phyloP scores from a whole-genome alignment of 2,329 filamentous ascomycete species.

The Penicillium griseofulvum region DNA sequence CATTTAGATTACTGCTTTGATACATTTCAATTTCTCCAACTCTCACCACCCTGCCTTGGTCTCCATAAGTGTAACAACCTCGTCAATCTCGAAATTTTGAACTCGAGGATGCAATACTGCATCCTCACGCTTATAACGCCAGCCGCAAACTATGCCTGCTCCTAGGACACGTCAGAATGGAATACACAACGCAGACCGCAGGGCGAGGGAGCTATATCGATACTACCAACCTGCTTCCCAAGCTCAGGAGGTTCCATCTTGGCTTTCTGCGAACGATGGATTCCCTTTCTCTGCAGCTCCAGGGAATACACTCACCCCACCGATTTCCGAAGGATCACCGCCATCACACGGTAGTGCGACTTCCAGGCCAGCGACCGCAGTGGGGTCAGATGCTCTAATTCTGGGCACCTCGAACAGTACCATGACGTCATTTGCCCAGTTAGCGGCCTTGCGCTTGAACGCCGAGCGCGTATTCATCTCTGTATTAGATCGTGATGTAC shows the following conservation, averaged over 20 bases:
- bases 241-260: conserved; percentile 12
- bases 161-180: conserved; percentile 7
- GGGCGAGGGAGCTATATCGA: conserved; percentile 41
- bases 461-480: conserved; percentile 41
- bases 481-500: conserved; percentile 49
- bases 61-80: neutral
- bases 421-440: conserved; percentile 37
- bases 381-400: conserved; percentile 26
- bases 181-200: conserved; percentile 31
- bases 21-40: neutral
- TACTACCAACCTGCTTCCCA: conserved; percentile 36
- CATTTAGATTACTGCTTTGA: neutral
- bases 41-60: neutral
- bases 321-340: conserved; percentile 11
- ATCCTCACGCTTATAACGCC: conserved; percentile 1
- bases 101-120: conserved; percentile 16
- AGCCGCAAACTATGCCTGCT: conserved; percentile 16
- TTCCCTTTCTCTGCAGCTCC: conserved; percentile 8
- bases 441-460: conserved; percentile 35
- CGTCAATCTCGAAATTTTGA: neutral
- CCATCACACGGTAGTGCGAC: conserved; percentile 9
- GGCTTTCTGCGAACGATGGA: conserved; percentile 11
- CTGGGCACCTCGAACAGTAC: conserved; percentile 35
- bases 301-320: conserved; percentile 9
- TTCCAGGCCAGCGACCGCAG: conserved; percentile 14